Percentiles rank a stretch among this genome's conserved stretches.
Evolutionary conservation across 2,329 filamentous ascomycete species (phyloP).

Genomic region (Botrytis deweyae): DNA sequence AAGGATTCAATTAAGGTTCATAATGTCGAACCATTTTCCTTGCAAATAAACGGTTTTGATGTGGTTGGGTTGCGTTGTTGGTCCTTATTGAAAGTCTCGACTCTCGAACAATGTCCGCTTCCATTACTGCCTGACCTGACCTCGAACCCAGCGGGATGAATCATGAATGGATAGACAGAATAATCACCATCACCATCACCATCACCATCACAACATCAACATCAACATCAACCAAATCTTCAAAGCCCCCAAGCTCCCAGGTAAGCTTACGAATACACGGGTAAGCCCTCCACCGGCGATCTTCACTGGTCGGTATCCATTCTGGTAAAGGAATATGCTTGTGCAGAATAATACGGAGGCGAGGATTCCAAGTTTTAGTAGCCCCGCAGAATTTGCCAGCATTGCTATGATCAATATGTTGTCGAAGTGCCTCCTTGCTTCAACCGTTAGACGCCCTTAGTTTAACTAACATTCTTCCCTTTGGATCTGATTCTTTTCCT

Average conservation of each 20-base stretch:
- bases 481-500: neutral
- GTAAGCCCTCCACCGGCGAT: neutral
- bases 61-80: neutral
- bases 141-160: neutral
- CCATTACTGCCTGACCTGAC: neutral
- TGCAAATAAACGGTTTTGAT: neutral
- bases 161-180: neutral
- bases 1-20: neutral
- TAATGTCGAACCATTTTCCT: neutral
- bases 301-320: neutral
- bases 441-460: neutral
- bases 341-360: neutral
- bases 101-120: neutral
- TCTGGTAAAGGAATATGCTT: neutral
- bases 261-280: neutral
- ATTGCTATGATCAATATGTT: constrained; percentile 7
- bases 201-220: neutral
- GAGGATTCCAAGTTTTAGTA: neutral
- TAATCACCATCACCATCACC: neutral
- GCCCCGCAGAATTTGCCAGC: constrained; percentile 1
- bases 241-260: neutral
- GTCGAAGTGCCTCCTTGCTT: neutral
- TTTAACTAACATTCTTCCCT: neutral
- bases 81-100: neutral
- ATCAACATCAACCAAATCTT: neutral